A percentile compares a stretch with the other conserved stretches of the same genome.
Evolutionary conservation across 768 basidiomycete species (phyloP).

Genomic region (Dentipellis sp.): DNA sequence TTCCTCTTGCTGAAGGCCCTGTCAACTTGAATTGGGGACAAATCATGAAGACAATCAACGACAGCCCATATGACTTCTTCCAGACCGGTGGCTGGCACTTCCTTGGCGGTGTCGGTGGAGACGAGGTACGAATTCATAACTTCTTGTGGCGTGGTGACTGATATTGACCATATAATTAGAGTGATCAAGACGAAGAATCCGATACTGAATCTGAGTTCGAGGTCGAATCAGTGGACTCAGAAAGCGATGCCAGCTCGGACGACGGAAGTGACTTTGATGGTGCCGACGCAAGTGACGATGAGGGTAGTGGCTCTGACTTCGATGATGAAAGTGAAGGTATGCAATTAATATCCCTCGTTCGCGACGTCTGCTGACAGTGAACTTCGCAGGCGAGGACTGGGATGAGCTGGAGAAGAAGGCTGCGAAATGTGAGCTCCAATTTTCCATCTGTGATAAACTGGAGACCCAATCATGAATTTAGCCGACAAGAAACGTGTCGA

Average conservation of each 20-base stretch:
- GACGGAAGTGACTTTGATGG: slow-evolving; percentile 48
- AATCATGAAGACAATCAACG: slow-evolving; percentile 98
- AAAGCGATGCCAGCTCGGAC: slow-evolving; percentile 21
- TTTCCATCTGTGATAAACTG: neutral
- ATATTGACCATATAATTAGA: slow-evolving; percentile 21
- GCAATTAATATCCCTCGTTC: slow-evolving; percentile 4
- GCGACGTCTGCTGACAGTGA: too few relatives aligned
- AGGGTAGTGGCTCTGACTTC: slow-evolving; percentile 62
- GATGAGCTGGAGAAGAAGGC: slow-evolving; percentile 91
- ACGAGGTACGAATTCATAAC: slow-evolving; percentile 40
- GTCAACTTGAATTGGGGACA: slow-evolving; percentile 98
- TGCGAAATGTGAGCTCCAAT: slow-evolving; percentile 55
- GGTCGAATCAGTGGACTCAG: slow-evolving; percentile 32
- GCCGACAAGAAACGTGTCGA: slow-evolving; percentile 38
- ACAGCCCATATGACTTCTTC: slow-evolving; percentile 93
- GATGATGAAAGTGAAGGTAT: slow-evolving; percentile 53
- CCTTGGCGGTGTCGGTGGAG: slow-evolving; percentile 61
- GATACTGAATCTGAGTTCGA: slow-evolving; percentile 57
- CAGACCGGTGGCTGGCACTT: slow-evolving; percentile 93
- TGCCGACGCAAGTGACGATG: slow-evolving; percentile 44
- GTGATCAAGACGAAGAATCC: slow-evolving; percentile 52
- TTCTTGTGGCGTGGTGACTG: neutral
- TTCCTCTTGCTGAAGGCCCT: slow-evolving; percentile 89
- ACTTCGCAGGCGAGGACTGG: slow-evolving; percentile 78
- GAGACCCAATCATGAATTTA: slow-evolving; percentile 11